Evolutionary conservation across 2,329 filamentous ascomycete species (phyloP), one percentile per base, ranked within the genome.

Genomic region (Cladophialophora psammophila): DNA sequence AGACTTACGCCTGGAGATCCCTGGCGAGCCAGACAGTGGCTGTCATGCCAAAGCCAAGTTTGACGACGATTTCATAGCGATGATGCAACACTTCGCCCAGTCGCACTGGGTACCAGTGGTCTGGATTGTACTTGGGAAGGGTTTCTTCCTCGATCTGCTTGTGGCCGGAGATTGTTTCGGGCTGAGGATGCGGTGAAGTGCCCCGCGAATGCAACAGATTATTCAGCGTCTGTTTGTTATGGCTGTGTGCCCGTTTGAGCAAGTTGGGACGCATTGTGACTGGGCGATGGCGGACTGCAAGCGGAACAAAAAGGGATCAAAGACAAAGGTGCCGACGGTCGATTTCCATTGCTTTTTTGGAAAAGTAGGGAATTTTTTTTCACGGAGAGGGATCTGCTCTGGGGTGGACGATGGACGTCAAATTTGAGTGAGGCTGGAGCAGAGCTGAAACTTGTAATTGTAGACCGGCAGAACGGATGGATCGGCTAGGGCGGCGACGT

Each of bases 21-120:
- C 74, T 75, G 5, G 79, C 79, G 13, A 83, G 74, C 80, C 80
- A 83, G 18, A 81, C 78, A 0, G 80, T 83, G 5, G 79, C 83
- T 6, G 73, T 77, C 15, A 72, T 71, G 26, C 81, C 80, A 71
- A 72, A 83, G 9, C 80, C 80, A 7, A 83, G 70, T 64, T 83
- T 83, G 0, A 76, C 73, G 0, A 82, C 61, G 0, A 75, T 62
- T 71, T 83, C 76, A 60, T 76, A 84, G 3, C 73, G 68, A n/a
- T 74, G 64, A 1, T 75, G 71, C 2, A 82, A 76, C 1, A 80
- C 66, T 12, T 83, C 74, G 2, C 80, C 79, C 0, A 80, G 69
- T 0, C 70, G 74, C n/a, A 77, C 77, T 0, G 79, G 77, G 66
- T 81, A 81, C 61, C 79, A 82, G 2, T 74, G 71, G 2, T 76